Evolutionary conservation across 768 basidiomycete species (phyloP).

Genomic region (Tulasnella calospora): DNA sequence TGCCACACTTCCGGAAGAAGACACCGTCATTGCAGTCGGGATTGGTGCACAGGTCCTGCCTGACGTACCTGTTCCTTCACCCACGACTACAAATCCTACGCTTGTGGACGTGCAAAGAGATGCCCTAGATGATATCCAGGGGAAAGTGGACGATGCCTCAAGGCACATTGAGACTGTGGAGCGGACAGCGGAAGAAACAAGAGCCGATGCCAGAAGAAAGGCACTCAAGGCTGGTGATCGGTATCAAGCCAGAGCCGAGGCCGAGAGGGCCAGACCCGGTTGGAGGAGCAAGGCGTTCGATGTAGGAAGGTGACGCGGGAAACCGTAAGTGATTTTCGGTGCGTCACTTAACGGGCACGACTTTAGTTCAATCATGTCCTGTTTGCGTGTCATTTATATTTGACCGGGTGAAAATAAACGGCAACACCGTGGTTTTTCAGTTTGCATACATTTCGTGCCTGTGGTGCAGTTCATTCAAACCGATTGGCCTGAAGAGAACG

Average conservation of each 20-base stretch:
- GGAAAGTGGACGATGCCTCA: not conserved
- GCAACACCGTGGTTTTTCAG: too few relatives aligned
- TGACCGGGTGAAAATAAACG: too few relatives aligned
- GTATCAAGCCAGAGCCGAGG: not conserved
- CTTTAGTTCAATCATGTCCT: too few relatives aligned
- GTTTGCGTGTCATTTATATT: too few relatives aligned
- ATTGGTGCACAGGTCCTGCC: conserved; percentile 18
- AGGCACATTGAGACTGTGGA: not conserved
- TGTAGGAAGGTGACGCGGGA: not conserved
- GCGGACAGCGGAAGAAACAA: not conserved
- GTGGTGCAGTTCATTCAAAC: too few relatives aligned
- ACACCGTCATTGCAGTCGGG: conserved; percentile 24
- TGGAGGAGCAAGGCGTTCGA: not conserved
- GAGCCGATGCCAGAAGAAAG: not conserved
- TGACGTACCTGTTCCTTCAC: not conserved
- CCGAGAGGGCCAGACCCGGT: not conserved
- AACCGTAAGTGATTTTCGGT: not conserved
- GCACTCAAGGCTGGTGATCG: not conserved
- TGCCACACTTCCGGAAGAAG: conserved; percentile 12
- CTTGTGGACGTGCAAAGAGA: not conserved
- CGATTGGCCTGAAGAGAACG: too few relatives aligned
- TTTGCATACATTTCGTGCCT: too few relatives aligned
- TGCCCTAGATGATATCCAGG: not conserved
- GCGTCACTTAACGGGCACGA: too few relatives aligned
- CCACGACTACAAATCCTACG: not conserved